Base-by-base conservation (phyloP, 2,329 filamentous ascomycete species). In the Alternaria arbusti region DNA sequence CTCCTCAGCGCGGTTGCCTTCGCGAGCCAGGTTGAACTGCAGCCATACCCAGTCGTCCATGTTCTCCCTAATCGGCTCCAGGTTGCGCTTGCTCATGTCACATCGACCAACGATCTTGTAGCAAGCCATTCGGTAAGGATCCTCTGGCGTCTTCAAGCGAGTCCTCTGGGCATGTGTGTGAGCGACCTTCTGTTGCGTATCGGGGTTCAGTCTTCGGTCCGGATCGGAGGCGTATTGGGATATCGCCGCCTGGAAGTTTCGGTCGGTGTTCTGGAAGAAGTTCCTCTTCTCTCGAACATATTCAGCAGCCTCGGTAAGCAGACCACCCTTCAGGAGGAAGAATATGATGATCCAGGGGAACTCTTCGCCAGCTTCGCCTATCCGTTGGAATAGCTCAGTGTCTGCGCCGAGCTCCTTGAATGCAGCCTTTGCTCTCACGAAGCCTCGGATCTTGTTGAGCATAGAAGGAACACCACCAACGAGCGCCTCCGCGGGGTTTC, bases 311-410 rank as follows among this genome's bases (percentile, higher is more conserved):
- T 98, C 95, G 15, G 87, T 86, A 56, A 96, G 86, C 69, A 97
- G 90, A 54, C 96, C 96, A 65, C 91, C 91, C 49, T 96, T 89
- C 23, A 99, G 84, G 44, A 98, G 87, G 80, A 93, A 98, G 83
- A 96, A 99, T 47, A 99, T 89, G 54, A 97, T 86, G 46, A 94
- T 94, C 96, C 96, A 99, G 67, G 94, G 91, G 74, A 91, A 96
- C 77, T 97, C 94, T 55, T 91, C 89, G 45, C 89, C 79, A 13
- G 76, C 66, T 23, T 76, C 76, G 28, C 81, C 89, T 51, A 94
- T 86, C 78, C 90, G 88, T 79, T 97, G 93, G 50, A 97, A 85
- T 68, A 95, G 89, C 5, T 90, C 88, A 65, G 91, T 92, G 75
- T 97, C 92, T 3, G 91, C 89, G 2, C 91, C 92, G 46, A 98